phyloP scores from a whole-genome alignment of 257 asterid species.

The Fraxinus excelsior region DNA sequence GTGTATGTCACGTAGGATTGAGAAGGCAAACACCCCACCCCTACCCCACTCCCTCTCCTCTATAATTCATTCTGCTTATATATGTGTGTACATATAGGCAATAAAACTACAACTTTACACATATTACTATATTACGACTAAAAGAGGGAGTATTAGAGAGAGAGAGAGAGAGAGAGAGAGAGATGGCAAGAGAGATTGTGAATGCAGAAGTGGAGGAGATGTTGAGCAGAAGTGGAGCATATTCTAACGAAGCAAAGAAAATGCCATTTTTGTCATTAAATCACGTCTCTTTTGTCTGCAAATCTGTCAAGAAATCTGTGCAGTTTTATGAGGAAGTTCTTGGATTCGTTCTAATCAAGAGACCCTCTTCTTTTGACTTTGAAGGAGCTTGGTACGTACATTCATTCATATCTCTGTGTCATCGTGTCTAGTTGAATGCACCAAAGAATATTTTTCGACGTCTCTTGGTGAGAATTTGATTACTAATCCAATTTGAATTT shows the following conservation, averaged over 20 bases:
- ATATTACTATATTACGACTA: no score
- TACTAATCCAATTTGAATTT: background rate
- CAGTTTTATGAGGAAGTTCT: slow-evolving; percentile 34
- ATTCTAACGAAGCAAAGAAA: background rate
- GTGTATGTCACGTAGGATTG: background rate
- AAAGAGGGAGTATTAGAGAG: no score
- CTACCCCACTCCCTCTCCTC: background rate
- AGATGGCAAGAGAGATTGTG: background rate
- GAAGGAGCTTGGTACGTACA: slow-evolving; percentile 38
- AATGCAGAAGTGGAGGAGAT: background rate
- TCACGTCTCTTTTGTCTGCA: slow-evolving; percentile 34
- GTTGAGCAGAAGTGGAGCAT: background rate
- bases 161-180: no score
- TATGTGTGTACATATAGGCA: background rate
- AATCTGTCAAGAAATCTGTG: slow-evolving; percentile 35
- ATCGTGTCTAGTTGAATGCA: no score
- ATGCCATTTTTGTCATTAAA: slow-evolving; percentile 25
- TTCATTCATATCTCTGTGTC: background rate
- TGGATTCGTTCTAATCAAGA: slow-evolving; percentile 35
- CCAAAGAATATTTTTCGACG: no score
- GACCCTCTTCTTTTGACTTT: slow-evolving; percentile 37
- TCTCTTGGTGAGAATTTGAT: background rate
- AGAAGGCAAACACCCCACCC: background rate
- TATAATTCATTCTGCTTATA: background rate
- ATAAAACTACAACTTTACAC: no score